Percentiles rank a stretch among this genome's conserved stretches.
These are phyloP conservation scores for Plasmopara halstedii DNA, from an alignment of 352 stramenopile genomes.

Conservation along the genomic window DNA sequence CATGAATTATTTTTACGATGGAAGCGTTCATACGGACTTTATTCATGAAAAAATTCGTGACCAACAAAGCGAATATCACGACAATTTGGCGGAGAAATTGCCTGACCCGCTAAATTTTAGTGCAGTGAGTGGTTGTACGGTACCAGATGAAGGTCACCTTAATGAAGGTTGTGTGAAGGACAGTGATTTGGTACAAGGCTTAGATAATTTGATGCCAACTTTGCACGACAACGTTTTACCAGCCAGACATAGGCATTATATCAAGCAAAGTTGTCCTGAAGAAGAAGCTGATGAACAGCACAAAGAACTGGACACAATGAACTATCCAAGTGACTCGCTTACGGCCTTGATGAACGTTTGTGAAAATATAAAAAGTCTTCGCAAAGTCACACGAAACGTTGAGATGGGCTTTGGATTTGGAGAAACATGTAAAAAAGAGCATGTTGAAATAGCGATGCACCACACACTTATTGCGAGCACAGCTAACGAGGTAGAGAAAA, in stretches of 20 bases:
- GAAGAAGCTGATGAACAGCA: slow-evolving; percentile 4
- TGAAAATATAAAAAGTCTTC: slow-evolving; percentile 21
- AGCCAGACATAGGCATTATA: slow-evolving; percentile 4
- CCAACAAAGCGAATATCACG: slow-evolving; percentile 1
- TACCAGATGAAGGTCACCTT: slow-evolving; percentile 8
- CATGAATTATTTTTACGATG: slow-evolving; percentile 4
- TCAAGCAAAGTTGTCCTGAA: not conserved
- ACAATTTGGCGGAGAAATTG: not conserved
- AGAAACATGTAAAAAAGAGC: not conserved
- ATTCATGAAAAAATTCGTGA: slow-evolving; percentile 2
- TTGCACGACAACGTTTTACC: slow-evolving; percentile 1
- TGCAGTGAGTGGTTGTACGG: not conserved
- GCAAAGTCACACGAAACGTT: slow-evolving; percentile 9
- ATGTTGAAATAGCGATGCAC: not conserved
- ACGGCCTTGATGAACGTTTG: slow-evolving; percentile 17
- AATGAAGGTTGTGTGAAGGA: slow-evolving; percentile 9
- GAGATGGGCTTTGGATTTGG: not conserved
- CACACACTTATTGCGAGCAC: not conserved
- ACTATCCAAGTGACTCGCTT: slow-evolving; percentile 14
- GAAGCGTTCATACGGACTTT: slow-evolving; percentile 6
- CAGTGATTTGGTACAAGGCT: not conserved
- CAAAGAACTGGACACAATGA: not conserved
- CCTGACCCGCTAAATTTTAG: slow-evolving; percentile 1
- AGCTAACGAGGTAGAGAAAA: slow-evolving; percentile 5
- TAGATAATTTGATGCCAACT: not conserved